These are phyloP conservation scores for Neonectria ditissima DNA, from an alignment of 2,329 filamentous ascomycete genomes.

Conservation along the genomic window DNA sequence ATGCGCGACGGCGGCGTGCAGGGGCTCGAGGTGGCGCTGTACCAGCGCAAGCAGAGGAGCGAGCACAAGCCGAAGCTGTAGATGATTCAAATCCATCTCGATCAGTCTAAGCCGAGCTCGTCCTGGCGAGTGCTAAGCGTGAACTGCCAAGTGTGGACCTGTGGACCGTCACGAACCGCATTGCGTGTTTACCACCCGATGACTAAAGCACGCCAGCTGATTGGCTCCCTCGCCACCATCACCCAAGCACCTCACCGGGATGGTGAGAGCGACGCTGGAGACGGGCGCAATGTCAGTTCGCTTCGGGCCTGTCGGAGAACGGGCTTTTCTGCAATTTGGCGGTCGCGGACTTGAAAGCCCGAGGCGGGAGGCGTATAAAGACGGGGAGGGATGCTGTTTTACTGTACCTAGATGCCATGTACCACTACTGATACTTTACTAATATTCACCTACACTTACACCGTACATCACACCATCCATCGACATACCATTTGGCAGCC, in stretches of 20 bases:
- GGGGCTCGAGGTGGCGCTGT: slow-evolving; percentile 45
- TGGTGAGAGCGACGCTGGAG: background rate
- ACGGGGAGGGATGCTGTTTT: slow-evolving; percentile 26
- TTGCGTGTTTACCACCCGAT: slow-evolving; percentile 41
- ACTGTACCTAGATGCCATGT: slow-evolving; percentile 6
- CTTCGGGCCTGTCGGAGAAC: slow-evolving; percentile 17
- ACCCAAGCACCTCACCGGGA: slow-evolving; percentile 5
- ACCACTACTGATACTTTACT: slow-evolving; percentile 3
- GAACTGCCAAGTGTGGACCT: slow-evolving; percentile 5
- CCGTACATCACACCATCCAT: slow-evolving; percentile 1
- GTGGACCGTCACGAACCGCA: background rate
- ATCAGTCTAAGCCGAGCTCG: background rate
- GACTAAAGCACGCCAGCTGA: slow-evolving; percentile 49
- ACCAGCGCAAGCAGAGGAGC: slow-evolving; percentile 41
- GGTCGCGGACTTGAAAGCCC: background rate
- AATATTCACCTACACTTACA: slow-evolving; percentile 7
- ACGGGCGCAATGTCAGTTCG: background rate
- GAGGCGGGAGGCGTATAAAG: slow-evolving; percentile 15
- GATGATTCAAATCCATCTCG: too few relatives aligned
- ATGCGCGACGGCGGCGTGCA: slow-evolving; percentile 56
- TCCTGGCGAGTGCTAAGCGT: too few relatives aligned
- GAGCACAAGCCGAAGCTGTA: slow-evolving; percentile 17
- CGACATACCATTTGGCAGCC: too few relatives aligned
- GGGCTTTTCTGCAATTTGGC: slow-evolving; percentile 21
- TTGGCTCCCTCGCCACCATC: slow-evolving; percentile 45